Percentiles rank a stretch among this genome's conserved stretches.
Evolutionary conservation across 2,329 filamentous ascomycete genomes (phyloP).

Genomic region (Trichoderma asperellum): DNA sequence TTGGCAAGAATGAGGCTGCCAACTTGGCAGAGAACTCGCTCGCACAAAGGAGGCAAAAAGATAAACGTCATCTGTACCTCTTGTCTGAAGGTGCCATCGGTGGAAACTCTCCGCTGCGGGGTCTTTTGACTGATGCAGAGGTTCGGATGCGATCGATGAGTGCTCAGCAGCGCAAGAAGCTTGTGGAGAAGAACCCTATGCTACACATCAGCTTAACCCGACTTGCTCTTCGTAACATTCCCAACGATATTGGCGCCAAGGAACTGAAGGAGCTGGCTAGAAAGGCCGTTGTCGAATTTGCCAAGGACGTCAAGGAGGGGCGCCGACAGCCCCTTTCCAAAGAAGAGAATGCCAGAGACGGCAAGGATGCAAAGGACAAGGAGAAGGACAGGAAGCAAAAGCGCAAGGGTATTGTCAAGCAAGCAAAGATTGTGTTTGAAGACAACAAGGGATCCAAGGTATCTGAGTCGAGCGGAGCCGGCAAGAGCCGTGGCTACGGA

Average conservation of each 20-base stretch:
- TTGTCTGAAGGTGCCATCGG: conserved; percentile 84
- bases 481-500: conserved; percentile 88
- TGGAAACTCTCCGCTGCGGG: conserved; percentile 75
- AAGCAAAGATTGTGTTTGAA: conserved; percentile 95
- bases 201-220: conserved; percentile 88
- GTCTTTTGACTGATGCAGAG: conserved; percentile 76
- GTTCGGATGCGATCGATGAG: conserved; percentile 87
- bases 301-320: conserved; percentile 81
- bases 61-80: conserved; percentile 88
- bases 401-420: conserved; percentile 83
- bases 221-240: conserved; percentile 89
- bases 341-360: conserved; percentile 82
- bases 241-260: conserved; percentile 80
- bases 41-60: conserved; percentile 68
- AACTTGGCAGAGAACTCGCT: conserved; percentile 73
- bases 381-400: conserved; percentile 80
- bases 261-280: conserved; percentile 89
- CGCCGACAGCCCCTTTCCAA: conserved; percentile 79
- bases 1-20: conserved; percentile 79
- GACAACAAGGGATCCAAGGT: conserved; percentile 84
- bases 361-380: conserved; percentile 77
- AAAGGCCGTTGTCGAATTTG: conserved; percentile 92
- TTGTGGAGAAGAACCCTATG: conserved; percentile 88
- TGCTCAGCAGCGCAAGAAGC: conserved; percentile 80
- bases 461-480: conserved; percentile 73